Conservation (phyloP, 1,139 yeast species). For the Suhomyces panamericanus region DNA sequence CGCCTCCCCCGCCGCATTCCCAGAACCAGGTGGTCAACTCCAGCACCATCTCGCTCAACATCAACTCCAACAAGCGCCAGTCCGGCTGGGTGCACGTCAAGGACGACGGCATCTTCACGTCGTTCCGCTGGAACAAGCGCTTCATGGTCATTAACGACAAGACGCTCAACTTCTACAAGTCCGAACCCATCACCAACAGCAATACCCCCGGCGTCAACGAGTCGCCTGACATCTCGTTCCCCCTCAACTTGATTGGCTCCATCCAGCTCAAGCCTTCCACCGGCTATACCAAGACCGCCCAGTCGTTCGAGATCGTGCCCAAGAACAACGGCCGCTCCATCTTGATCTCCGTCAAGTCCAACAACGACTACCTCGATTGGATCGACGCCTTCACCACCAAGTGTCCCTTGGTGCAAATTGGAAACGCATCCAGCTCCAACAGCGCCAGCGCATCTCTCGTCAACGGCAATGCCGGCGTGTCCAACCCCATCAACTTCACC, state of each 20-base stretch:
- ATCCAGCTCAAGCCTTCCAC: slow-evolving; percentile 42
- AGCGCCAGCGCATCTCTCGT: slow-evolving; percentile 16
- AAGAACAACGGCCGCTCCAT: slow-evolving; percentile 60
- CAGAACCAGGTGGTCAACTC: slow-evolving; percentile 3
- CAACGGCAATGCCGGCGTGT: slow-evolving; percentile 62
- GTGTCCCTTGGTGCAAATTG: slow-evolving; percentile 63
- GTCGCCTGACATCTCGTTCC: slow-evolving; percentile 43
- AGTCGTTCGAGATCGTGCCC: slow-evolving; percentile 74
- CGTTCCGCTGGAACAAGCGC: slow-evolving; percentile 91
- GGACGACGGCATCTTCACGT: slow-evolving; percentile 80
- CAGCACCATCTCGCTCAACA: slow-evolving; percentile 20
- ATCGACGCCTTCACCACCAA: slow-evolving; percentile 84
- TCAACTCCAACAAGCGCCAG: slow-evolving; percentile 36
- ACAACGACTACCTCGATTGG: slow-evolving; percentile 86
- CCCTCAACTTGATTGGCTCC: slow-evolving; percentile 39
- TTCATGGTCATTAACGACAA: slow-evolving; percentile 76
- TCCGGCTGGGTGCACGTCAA: slow-evolving; percentile 89
- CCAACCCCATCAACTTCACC: slow-evolving; percentile 75
- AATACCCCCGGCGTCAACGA: slow-evolving; percentile 16
- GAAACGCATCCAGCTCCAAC: slow-evolving; percentile 19
- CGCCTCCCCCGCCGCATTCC: slow-evolving; percentile 32
- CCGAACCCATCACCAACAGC: slow-evolving; percentile 43
- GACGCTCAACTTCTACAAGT: slow-evolving; percentile 72
- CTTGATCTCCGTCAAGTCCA: slow-evolving; percentile 72
- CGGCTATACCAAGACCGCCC: slow-evolving; percentile 58